These are phyloP conservation scores for Serendipita indica DNA, from an alignment of 768 basidiomycete species.

Conservation along the genomic window DNA sequence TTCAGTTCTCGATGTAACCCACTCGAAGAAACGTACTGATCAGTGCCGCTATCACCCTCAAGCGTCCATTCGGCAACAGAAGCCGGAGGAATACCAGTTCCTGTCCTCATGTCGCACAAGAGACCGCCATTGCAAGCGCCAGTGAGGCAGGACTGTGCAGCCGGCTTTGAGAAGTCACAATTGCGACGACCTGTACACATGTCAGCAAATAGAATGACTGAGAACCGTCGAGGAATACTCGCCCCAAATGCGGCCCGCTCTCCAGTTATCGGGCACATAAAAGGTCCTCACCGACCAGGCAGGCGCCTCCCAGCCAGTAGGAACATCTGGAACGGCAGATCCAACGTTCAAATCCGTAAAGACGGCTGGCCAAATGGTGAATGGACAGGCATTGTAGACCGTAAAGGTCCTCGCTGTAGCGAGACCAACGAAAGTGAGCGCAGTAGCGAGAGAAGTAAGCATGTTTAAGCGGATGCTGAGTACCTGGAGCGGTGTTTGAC, in stretches of 20 bases:
- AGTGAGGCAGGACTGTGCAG: conserved; percentile 41
- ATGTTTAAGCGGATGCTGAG: not conserved
- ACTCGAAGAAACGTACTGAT: conserved; percentile 45
- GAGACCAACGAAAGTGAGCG: not conserved
- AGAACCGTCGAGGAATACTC: not conserved
- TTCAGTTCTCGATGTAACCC: not conserved
- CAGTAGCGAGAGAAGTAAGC: not conserved
- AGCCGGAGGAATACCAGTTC: conserved; percentile 53
- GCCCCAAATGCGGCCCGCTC: conserved; percentile 23
- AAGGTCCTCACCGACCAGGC: conserved; percentile 15
- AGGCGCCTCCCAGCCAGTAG: conserved; percentile 16
- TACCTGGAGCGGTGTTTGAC: no score
- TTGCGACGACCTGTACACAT: no score
- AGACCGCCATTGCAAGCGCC: conserved; percentile 40
- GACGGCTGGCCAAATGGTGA: conserved; percentile 51
- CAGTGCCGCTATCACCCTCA: conserved; percentile 25
- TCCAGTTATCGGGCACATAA: conserved; percentile 19
- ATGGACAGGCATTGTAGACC: conserved; percentile 46
- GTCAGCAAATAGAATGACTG: conserved; percentile 12
- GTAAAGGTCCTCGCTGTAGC: conserved; percentile 38
- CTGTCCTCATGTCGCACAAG: conserved; percentile 35
- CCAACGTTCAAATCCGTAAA: conserved; percentile 46
- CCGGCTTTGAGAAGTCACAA: conserved; percentile 43
- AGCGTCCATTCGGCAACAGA: conserved; percentile 58
- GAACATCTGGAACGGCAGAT: conserved; percentile 19